phyloP scores from a whole-genome alignment of 257 asterid genomes.

The Solanum corneliomulleri region DNA sequence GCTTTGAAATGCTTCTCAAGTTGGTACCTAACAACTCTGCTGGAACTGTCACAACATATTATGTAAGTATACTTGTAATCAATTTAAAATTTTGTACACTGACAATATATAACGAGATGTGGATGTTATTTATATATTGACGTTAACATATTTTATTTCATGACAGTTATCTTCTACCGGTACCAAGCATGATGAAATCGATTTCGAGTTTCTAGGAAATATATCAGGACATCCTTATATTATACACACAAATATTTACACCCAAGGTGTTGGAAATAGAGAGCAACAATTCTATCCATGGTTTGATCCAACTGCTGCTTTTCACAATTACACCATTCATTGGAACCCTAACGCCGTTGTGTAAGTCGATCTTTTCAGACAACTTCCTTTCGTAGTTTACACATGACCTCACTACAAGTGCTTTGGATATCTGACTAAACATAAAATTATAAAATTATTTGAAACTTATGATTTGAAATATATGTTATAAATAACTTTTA shows the following conservation, averaged over 20 bases:
- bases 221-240: slow-evolving; percentile 54
- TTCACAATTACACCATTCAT: slow-evolving; percentile 70
- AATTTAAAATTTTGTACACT: too few species aligned
- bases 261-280: slow-evolving; percentile 49
- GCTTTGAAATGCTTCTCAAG: slow-evolving; percentile 58
- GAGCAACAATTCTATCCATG: slow-evolving; percentile 66
- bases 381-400: too few species aligned
- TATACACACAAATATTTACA: slow-evolving; percentile 59
- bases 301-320: slow-evolving; percentile 71
- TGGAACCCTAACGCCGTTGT: slow-evolving; percentile 51
- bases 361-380: slow-evolving; percentile 19
- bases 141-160: background rate
- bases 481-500: background rate
- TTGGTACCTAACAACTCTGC: slow-evolving; percentile 63
- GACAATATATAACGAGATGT: background rate
- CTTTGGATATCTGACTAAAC: too few species aligned
- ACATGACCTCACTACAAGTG: too few species aligned
- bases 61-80: slow-evolving; percentile 22
- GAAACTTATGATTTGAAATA: too few species aligned
- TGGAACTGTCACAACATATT: slow-evolving; percentile 69
- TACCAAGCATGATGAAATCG: slow-evolving; percentile 64
- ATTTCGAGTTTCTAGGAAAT: slow-evolving; percentile 81
- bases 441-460: too few species aligned
- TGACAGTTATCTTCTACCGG: slow-evolving; percentile 54
- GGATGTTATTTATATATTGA: background rate